These are phyloP conservation scores for Colletotrichum gigasporum DNA, from an alignment of 2,329 filamentous ascomycete species.

Conservation along the genomic window DNA sequence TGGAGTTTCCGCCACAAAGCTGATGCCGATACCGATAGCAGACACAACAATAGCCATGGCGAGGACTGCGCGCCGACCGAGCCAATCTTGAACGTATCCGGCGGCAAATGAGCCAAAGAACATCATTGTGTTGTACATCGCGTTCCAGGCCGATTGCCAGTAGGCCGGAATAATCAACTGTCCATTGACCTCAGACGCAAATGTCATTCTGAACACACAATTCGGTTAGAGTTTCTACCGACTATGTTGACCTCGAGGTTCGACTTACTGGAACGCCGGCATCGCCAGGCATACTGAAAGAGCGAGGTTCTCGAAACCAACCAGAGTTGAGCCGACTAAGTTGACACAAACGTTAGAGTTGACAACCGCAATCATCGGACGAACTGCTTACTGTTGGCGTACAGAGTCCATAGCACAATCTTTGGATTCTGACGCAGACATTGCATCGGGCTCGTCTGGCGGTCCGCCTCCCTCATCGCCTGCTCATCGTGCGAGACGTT, in stretches of 20 bases:
- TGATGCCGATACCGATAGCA: conserved; percentile 32
- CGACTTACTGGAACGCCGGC: conserved; percentile 34
- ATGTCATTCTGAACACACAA: conserved; percentile 21
- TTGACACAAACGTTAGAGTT: conserved; percentile 4
- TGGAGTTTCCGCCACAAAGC: conserved; percentile 27
- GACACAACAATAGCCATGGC: conserved; percentile 23
- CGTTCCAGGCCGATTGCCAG: conserved; percentile 37
- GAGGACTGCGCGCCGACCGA: conserved; percentile 33
- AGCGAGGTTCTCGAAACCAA: conserved; percentile 34
- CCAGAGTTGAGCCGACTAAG: conserved; percentile 28
- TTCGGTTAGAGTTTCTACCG: background rate
- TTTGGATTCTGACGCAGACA: conserved; percentile 26
- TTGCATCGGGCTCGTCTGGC: conserved; percentile 18
- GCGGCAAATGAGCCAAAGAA: conserved; percentile 32
- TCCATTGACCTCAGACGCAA: conserved; percentile 33
- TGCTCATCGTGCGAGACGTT: conserved; percentile 22
- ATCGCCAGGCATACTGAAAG: conserved; percentile 34
- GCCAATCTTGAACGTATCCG: conserved; percentile 33
- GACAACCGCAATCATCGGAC: background rate
- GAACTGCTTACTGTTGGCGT: conserved; percentile 25
- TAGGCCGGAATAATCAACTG: conserved; percentile 35
- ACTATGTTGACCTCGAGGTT: background rate
- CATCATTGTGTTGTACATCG: conserved; percentile 34
- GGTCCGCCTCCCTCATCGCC: conserved; percentile 20
- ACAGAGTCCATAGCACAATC: conserved; percentile 26